These are phyloP conservation scores for Tricholoma flavovirens DNA, from an alignment of 768 basidiomycete genomes.

Conservation along the genomic window DNA sequence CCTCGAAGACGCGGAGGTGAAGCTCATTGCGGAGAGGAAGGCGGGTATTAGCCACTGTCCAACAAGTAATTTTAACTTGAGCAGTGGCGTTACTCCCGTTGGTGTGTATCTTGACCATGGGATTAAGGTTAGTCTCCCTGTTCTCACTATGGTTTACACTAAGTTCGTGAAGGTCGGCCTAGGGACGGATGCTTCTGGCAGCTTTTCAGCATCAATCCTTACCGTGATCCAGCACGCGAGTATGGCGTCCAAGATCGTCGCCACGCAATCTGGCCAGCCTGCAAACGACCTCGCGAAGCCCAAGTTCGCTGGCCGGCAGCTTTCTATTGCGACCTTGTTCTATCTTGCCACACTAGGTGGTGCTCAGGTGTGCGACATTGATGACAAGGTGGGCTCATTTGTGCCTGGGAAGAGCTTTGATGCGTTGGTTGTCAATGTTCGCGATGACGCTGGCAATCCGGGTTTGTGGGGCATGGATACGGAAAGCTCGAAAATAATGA, in stretches of 20 bases:
- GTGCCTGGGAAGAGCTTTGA: constrained; percentile 83
- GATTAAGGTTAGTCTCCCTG: constrained; percentile 58
- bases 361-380: constrained; percentile 73
- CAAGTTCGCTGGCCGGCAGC: constrained; percentile 50
- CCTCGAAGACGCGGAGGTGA: constrained; percentile 66
- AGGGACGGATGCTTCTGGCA: constrained; percentile 93
- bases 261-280: constrained; percentile 33
- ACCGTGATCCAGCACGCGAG: constrained; percentile 68
- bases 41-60: constrained; percentile 92
- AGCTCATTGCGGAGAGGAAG: constrained; percentile 54
- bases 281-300: background rate
- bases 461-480: constrained; percentile 48
- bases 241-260: constrained; percentile 73
- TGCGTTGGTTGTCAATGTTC: constrained; percentile 68
- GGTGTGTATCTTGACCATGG: constrained; percentile 76
- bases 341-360: constrained; percentile 93
- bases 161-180: constrained; percentile 69
- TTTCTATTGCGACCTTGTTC: constrained; percentile 70
- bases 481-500: constrained; percentile 25
- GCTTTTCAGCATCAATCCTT: constrained; percentile 78
- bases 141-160: background rate
- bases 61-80: constrained; percentile 87
- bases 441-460: constrained; percentile 47
- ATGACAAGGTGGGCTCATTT: constrained; percentile 70
- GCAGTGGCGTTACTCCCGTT: constrained; percentile 79